A percentile compares a stretch with the other conserved stretches of the same genome.
phyloP scores from a whole-genome alignment of 768 basidiomycete species.

The Erythrobasidium yunnanense region DNA sequence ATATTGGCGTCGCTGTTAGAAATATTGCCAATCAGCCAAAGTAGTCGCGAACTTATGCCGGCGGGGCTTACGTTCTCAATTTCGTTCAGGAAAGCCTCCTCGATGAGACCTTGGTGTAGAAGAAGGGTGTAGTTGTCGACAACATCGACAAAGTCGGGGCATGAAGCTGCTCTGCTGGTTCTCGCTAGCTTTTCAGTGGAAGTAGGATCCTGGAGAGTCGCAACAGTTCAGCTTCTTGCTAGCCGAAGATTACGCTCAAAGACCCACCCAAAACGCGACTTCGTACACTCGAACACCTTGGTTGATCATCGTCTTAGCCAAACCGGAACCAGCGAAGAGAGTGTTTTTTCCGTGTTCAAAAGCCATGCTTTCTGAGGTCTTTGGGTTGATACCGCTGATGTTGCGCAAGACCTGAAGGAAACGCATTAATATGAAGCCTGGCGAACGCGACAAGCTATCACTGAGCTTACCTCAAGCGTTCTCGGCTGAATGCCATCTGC shows the following conservation, averaged over 20 bases:
- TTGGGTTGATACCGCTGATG: slow-evolving; percentile 32
- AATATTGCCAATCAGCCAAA: neutral
- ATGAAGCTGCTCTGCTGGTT: slow-evolving; percentile 37
- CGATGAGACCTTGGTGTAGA: slow-evolving; percentile 38
- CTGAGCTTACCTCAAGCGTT: slow-evolving; percentile 33
- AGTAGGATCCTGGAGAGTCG: slow-evolving; percentile 28
- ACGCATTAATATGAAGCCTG: neutral
- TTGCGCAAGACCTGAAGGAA: slow-evolving; percentile 34
- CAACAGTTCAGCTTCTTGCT: neutral
- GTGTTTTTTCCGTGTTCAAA: slow-evolving; percentile 30
- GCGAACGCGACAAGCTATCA: too few species aligned
- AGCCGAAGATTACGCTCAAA: neutral
- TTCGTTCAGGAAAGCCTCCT: slow-evolving; percentile 36
- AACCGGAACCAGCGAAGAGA: slow-evolving; percentile 23
- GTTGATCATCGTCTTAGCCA: slow-evolving; percentile 36
- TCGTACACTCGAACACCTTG: slow-evolving; percentile 39
- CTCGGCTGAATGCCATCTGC: slow-evolving; percentile 37
- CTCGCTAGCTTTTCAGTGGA: slow-evolving; percentile 32
- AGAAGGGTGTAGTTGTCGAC: slow-evolving; percentile 37
- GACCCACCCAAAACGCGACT: slow-evolving; percentile 36
- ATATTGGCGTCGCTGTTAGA: slow-evolving; percentile 31
- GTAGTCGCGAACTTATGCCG: too few species aligned
- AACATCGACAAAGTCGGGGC: slow-evolving; percentile 39
- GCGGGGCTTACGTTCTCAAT: slow-evolving; percentile 29
- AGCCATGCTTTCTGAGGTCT: slow-evolving; percentile 3